Base-by-base conservation (phyloP, 2,329 filamentous ascomycete genomes). In the Stachybotrys chartarum region DNA sequence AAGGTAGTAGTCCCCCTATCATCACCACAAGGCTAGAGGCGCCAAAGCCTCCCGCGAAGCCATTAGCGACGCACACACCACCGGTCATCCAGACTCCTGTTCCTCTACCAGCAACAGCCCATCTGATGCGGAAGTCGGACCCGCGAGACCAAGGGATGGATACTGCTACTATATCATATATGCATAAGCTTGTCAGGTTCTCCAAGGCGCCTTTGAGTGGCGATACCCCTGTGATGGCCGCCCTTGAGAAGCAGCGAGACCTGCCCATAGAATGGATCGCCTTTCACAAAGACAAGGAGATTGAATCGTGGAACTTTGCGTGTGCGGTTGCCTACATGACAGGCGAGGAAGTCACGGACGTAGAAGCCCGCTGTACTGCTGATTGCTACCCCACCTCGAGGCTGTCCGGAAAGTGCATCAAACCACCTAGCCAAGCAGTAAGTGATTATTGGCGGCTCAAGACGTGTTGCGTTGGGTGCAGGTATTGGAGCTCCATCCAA, bases 261-360 rank as follows among this genome's bases (percentile, higher is more conserved):
- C 58, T 73, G 1, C 67, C 70, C 0, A 12, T 50, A 0, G 3
- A 30, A 0, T 73, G 68, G 67, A 60, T 67, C 7, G 30, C 56
- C 0, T 50, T 45, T 11, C 67, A 72, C 46, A 12, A 47, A 1
- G 55, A 55, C 1, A 55, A 52, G 5, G 55, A 56, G 0, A 35
- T 72, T 3, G 62, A 64, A 7, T 5, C 54, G 0, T 54, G 47
- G 0, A 57, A 62, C 17, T 72, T 69, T 52, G 61, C 68, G 16
- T 65, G 61, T 50, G 65, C 65, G 4, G 32, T 72, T 5, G 69
- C 69, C 6, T 73, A 67, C 50, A 49, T 72, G 1, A 64, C 64
- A 0, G 70, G 70, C 1, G 61, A 57, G 1, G 64, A 59, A 30
- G 57, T 70, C 4, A 57, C 55, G 12, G 66, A 62, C 3, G 10